Evolutionary conservation across 1,139 yeast genomes (phyloP).

Genomic region (Blastobotrys buckinghamii): DNA sequence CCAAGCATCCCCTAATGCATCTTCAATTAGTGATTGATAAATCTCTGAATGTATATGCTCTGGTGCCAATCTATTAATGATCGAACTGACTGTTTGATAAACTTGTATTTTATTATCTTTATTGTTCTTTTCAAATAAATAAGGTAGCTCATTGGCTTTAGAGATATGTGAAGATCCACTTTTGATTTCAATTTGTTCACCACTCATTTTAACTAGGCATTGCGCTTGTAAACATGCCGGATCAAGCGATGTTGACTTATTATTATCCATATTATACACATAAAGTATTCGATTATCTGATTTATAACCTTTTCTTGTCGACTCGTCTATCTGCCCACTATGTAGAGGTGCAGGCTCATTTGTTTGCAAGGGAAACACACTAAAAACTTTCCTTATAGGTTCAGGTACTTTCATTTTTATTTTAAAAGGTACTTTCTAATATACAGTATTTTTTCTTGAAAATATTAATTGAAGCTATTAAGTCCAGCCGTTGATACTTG

Average conservation of each 20-base stretch:
- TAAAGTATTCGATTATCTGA: conserved; percentile 15
- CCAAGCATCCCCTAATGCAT: conserved; percentile 32
- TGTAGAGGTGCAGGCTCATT: conserved; percentile 19
- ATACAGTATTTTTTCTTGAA: too few relatives aligned
- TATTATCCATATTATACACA: conserved; percentile 24
- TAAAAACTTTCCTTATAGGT: conserved; percentile 41
- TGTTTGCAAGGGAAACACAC: conserved; percentile 43
- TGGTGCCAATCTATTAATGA: conserved; percentile 10
- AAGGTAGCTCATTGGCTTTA: conserved; percentile 21
- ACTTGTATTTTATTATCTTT: conserved; percentile 10
- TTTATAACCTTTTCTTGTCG: neutral
- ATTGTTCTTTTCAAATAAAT: conserved; percentile 11
- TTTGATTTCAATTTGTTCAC: conserved; percentile 10
- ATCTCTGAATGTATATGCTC: conserved; percentile 12
- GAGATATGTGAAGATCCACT: conserved; percentile 15
- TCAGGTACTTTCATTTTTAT: conserved; percentile 35
- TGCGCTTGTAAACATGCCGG: conserved; percentile 29
- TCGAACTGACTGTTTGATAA: conserved; percentile 8
- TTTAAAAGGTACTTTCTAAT: too few relatives aligned
- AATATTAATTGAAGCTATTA: neutral
- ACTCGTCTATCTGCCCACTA: too few relatives aligned
- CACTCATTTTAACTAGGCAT: conserved; percentile 17
- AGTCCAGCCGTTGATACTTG: too few relatives aligned
- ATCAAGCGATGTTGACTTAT: conserved; percentile 17
- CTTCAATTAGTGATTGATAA: conserved; percentile 24